Evolutionary conservation across 768 basidiomycete species (phyloP).

Genomic region (Lactarius hengduanensis): DNA sequence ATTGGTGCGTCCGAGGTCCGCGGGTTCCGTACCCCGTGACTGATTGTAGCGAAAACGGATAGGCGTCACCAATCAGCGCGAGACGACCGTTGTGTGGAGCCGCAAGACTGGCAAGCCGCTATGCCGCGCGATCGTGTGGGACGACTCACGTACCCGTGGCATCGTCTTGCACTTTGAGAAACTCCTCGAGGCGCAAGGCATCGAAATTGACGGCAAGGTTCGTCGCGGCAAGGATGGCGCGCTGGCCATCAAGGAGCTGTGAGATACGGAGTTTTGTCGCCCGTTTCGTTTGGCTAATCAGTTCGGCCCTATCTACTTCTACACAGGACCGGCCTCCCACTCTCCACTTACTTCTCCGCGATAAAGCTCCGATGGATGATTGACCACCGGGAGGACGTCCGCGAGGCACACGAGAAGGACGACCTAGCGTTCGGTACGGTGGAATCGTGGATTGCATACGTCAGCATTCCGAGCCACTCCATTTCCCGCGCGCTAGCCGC

Average conservation of each 20-base stretch:
- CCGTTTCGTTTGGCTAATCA: constrained; percentile 4
- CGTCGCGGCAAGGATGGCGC: constrained; percentile 70
- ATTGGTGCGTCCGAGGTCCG: constrained; percentile 60
- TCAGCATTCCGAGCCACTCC: constrained; percentile 33
- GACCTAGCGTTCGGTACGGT: constrained; percentile 91
- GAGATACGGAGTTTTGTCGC: constrained; percentile 34
- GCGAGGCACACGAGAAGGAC: constrained; percentile 74
- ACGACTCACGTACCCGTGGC: constrained; percentile 88
- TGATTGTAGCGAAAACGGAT: constrained; percentile 10
- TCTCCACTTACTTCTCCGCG: constrained; percentile 97
- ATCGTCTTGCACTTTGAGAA: constrained; percentile 78
- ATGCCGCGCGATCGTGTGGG: constrained; percentile 93
- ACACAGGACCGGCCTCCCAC: constrained; percentile 81
- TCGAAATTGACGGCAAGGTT: constrained; percentile 67
- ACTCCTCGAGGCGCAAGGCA: constrained; percentile 67
- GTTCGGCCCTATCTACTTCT: constrained; percentile 20
- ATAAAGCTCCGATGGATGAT: constrained; percentile 98
- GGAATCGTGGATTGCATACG: constrained; percentile 95
- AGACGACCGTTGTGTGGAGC: constrained; percentile 94
- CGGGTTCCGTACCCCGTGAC: neutral
- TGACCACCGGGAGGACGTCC: constrained; percentile 75
- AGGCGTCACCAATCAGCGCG: constrained; percentile 97
- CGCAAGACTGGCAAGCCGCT: constrained; percentile 85
- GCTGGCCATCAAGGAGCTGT: constrained; percentile 66
- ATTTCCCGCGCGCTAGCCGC: neutral